phyloP scores from a whole-genome alignment of 1,284 basidiomycete genomes.

The Vanrija pseudolonga region DNA sequence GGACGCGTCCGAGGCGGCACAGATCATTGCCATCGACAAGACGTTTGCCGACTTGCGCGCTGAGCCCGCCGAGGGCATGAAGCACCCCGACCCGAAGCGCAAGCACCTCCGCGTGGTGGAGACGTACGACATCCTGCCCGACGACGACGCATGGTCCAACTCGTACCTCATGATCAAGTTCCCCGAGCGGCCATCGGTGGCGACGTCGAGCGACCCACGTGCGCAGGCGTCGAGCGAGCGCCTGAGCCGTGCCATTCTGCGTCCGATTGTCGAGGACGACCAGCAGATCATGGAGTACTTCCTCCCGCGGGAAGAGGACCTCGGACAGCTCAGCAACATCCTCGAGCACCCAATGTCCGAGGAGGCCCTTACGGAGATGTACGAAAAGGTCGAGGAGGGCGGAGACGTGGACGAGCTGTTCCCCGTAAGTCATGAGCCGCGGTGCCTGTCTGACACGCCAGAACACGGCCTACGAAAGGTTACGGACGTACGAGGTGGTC shows the following conservation, averaged over 20 bases:
- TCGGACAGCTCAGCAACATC: conserved; percentile 20
- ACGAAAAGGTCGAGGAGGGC: conserved; percentile 17
- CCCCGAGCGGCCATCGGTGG: conserved; percentile 68
- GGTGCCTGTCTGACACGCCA: conserved; percentile 1
- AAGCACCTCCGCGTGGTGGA: conserved; percentile 71
- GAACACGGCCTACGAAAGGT: conserved; percentile 36
- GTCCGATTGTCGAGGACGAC: conserved; percentile 73
- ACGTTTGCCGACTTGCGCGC: conserved; percentile 69
- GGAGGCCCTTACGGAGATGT: conserved; percentile 20
- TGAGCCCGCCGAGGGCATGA: conserved; percentile 57
- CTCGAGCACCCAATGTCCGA: conserved; percentile 23
- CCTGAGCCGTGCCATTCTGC: conserved; percentile 75
- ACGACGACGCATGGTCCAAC: conserved; percentile 82
- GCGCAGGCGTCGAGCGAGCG: conserved; percentile 51
- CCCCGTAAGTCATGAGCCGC: conserved; percentile 17
- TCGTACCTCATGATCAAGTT: conserved; percentile 84
- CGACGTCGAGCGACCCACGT: conserved; percentile 69
- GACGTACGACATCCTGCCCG: conserved; percentile 78
- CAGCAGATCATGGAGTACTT: conserved; percentile 88
- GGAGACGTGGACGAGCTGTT: conserved; percentile 28
- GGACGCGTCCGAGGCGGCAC: conserved; percentile 73
- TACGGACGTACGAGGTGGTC: conserved; percentile 45
- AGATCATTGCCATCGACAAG: conserved; percentile 74
- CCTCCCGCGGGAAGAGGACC: conserved; percentile 71
- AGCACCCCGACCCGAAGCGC: conserved; percentile 66